These are phyloP conservation scores for Jamesozyma spencerorum DNA, from an alignment of 805 yeast species.

Conservation along the genomic window DNA sequence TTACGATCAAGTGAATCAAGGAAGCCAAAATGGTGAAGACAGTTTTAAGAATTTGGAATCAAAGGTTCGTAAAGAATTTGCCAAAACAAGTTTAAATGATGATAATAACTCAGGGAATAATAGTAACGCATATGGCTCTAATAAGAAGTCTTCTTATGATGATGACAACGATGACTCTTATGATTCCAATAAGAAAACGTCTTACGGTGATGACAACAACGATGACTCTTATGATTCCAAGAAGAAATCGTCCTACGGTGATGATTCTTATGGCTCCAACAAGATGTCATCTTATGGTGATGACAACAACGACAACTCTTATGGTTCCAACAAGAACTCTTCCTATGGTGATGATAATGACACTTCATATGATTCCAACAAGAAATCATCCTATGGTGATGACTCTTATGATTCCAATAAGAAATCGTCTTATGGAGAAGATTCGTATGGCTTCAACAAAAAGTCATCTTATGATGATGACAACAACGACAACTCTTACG, in stretches of 20 bases:
- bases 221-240: conserved; percentile 19
- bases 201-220: conserved; percentile 20
- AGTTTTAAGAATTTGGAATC: conserved; percentile 26
- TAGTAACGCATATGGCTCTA: conserved; percentile 17
- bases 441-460: conserved; percentile 19
- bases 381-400: conserved; percentile 14
- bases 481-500: too few species aligned
- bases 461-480: conserved; percentile 23
- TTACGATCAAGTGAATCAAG: conserved; percentile 11
- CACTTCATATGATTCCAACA: conserved; percentile 13
- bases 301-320: conserved; percentile 9
- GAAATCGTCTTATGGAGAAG: too few species aligned
- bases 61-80: conserved; percentile 22
- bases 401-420: too few species aligned
- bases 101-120: conserved; percentile 24
- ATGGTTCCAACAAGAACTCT: conserved; percentile 14
- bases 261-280: conserved; percentile 21
- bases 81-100: conserved; percentile 22
- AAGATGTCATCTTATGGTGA: conserved; percentile 10
- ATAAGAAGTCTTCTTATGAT: conserved; percentile 20
- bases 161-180: conserved; percentile 15
- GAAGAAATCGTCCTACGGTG: conserved; percentile 21
- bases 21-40: conserved; percentile 27
- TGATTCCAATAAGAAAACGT: conserved; percentile 18
- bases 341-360: conserved; percentile 13